Base-by-base conservation (phyloP, 495 filamentous ascomycete species). In the Trichoderma orchidacearum region DNA sequence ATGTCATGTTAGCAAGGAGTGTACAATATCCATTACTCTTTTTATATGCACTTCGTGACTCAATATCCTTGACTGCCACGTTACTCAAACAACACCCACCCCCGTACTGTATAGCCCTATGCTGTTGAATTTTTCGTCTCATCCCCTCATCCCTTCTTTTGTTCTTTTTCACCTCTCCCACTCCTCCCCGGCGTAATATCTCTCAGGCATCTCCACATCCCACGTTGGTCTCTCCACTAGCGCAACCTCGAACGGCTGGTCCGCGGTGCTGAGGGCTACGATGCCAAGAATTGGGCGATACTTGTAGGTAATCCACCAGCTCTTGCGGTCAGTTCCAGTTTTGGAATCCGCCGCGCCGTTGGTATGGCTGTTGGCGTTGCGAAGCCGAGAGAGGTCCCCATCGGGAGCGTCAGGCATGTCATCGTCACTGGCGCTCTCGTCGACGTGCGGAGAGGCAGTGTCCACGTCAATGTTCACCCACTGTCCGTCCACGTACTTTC, bases 201-300 rank as follows among this genome's bases (percentile, higher is more conserved):
- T 77, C 41, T 85, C 83, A 3, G 87, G 84, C 64, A 95, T 67
- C 56, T 92, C 87, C 51, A 90, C 72, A 66, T 94, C 89, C 80
- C 85, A 92, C 62, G 81, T 71, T 18, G 93, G 93, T 63, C 93
- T 74, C 74, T 98, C 93, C 2, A 96, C 80, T 50, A 96, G 68
- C 0, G 85, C 91, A 15, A 96, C 87, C 67, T 96, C 92, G 7
- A 91, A 69, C 18, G 41, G 41, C 17, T 68, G 66, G 25, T 72
- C 64, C 6, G 63, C 62, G 32, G 73, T 67, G 17, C 73, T 72
- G 25, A 98, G 70, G 17, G 85, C 83, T 13, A 92, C 85, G 29
- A 97, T 85, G 4, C 91, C 93, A 61, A 99, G 70, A 58, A 99
- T 89, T 8, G 90, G 86, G 56, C 90, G 76, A 66, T 96, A 99